Conservation (phyloP, 331 rosid genomes). For the Rosa hybrid region DNA sequence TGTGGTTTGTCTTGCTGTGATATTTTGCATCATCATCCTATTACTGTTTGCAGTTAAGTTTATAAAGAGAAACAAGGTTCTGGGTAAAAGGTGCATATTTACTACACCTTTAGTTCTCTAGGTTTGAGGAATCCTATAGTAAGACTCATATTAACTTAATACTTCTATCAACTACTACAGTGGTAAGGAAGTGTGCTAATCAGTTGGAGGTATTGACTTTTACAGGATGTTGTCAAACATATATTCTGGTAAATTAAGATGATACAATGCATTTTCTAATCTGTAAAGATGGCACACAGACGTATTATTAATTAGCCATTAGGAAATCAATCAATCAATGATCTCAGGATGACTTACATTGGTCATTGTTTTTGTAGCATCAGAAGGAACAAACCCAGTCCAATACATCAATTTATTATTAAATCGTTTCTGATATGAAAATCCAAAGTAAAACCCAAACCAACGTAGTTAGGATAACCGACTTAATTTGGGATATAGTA, state of each 20-base stretch:
- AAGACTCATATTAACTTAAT: background rate
- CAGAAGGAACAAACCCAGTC: background rate
- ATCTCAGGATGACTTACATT: background rate
- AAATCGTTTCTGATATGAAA: background rate
- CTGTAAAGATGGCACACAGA: background rate
- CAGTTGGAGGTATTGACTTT: background rate
- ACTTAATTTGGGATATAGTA: slow-evolving; percentile 20
- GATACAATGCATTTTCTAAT: background rate
- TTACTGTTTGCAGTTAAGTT: too few species aligned
- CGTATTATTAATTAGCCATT: background rate
- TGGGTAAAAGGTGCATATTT: too few species aligned
- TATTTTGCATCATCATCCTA: too few species aligned
- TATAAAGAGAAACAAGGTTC: too few species aligned
- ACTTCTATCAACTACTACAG: background rate
- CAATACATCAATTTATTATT: background rate
- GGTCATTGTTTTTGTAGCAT: background rate
- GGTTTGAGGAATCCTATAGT: background rate
- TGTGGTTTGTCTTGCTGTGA: too few species aligned
- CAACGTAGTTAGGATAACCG: background rate
- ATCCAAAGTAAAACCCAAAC: background rate
- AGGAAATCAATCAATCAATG: background rate
- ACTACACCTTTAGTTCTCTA: background rate
- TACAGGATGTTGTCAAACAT: background rate
- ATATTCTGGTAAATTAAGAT: background rate
- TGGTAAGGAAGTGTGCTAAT: background rate